phyloP scores from a whole-genome alignment of 1,139 yeast genomes.

The Suhomyces coccinellae region DNA sequence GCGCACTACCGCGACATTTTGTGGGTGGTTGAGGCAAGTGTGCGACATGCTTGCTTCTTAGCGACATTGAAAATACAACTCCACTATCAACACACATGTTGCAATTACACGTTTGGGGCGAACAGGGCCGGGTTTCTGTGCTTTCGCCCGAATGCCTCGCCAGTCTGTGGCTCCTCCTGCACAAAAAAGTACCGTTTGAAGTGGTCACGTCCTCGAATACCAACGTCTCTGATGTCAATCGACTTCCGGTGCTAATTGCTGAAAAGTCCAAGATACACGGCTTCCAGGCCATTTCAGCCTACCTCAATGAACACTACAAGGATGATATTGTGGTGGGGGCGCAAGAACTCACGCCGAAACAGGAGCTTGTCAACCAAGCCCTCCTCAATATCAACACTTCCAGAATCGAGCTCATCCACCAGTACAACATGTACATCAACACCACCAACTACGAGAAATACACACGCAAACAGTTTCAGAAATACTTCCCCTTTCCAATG shows the following conservation, averaged over 20 bases:
- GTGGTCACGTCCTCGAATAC: conserved; percentile 60
- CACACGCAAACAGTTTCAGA: conserved; percentile 60
- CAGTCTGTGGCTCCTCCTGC: conserved; percentile 32
- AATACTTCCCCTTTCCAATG: conserved; percentile 76
- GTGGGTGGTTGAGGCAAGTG: background rate
- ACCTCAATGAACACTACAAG: conserved; percentile 23
- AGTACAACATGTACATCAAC: conserved; percentile 62
- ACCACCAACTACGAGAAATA: conserved; percentile 62
- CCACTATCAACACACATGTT: conserved; percentile 3
- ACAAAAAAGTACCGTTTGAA: conserved; percentile 13
- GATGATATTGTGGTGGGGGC: conserved; percentile 16
- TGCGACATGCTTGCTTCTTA: background rate
- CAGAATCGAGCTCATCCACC: conserved; percentile 50
- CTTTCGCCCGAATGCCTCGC: conserved; percentile 46
- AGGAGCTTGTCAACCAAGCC: conserved; percentile 19
- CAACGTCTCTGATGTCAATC: conserved; percentile 51
- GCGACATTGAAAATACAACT: conserved; percentile 2
- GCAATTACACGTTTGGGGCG: conserved; percentile 60
- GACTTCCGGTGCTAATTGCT: conserved; percentile 55
- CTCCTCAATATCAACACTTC: conserved; percentile 31
- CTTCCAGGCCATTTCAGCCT: conserved; percentile 44
- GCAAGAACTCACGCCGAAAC: conserved; percentile 5
- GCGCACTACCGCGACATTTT: conserved; percentile 7
- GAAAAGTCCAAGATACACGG: conserved; percentile 44
- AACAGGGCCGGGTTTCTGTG: conserved; percentile 29